phyloP scores from a whole-genome alignment of 2,329 filamentous ascomycete genomes.

The Colletotrichum sansevieriae region DNA sequence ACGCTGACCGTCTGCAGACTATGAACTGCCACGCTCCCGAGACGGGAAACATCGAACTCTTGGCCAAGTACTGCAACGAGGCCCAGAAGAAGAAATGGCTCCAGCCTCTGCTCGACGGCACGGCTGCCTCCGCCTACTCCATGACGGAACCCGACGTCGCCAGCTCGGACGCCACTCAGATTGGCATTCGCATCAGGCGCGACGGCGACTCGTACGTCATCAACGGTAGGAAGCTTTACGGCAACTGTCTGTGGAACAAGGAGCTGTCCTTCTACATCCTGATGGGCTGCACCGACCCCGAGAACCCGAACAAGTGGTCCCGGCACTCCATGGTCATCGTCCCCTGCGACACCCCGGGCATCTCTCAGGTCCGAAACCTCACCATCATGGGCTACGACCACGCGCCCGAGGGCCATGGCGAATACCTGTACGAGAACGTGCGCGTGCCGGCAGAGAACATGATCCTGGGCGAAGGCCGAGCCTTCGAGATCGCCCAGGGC shows the following conservation, averaged over 20 bases:
- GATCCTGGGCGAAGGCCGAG: slow-evolving; percentile 92
- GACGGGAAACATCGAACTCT: slow-evolving; percentile 95
- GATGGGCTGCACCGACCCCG: slow-evolving; percentile 90
- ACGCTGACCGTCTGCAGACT: slow-evolving; percentile 53
- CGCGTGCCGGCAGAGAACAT: slow-evolving; percentile 86
- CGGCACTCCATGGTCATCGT: slow-evolving; percentile 96
- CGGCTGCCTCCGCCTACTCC: slow-evolving; percentile 89
- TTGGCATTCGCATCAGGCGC: slow-evolving; percentile 82
- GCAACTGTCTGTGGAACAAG: slow-evolving; percentile 42
- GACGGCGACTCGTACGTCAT: slow-evolving; percentile 92
- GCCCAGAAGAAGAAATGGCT: slow-evolving; percentile 89
- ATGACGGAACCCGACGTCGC: slow-evolving; percentile 95
- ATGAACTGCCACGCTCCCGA: slow-evolving; percentile 93
- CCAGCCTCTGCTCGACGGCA: slow-evolving; percentile 81
- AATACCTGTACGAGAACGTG: slow-evolving; percentile 90
- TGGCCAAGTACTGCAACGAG: slow-evolving; percentile 90
- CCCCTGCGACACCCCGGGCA: slow-evolving; percentile 83
- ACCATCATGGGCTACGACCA: slow-evolving; percentile 96
- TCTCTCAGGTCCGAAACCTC: slow-evolving; percentile 93
- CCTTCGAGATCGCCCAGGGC: slow-evolving; percentile 98
- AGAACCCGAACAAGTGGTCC: slow-evolving; percentile 81
- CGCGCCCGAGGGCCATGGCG: slow-evolving; percentile 95
- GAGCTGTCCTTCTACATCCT: slow-evolving; percentile 84
- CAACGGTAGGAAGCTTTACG: slow-evolving; percentile 72
- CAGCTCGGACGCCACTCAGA: slow-evolving; percentile 93